These are phyloP conservation scores for Arabidopsis arenosa DNA, from an alignment of 345 rosid genomes.

Conservation along the genomic window DNA sequence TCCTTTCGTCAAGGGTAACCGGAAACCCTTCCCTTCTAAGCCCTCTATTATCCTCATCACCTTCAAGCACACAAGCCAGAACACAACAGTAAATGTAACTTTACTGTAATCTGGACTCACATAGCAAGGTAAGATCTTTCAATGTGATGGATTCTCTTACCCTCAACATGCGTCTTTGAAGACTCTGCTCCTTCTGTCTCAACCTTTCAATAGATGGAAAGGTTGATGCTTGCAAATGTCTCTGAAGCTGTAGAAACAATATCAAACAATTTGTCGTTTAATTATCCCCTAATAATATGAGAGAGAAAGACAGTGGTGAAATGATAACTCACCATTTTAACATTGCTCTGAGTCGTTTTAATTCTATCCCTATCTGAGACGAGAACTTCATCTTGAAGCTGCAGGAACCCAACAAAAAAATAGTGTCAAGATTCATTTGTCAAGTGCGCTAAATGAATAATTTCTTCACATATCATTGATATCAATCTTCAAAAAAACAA, in stretches of 20 bases:
- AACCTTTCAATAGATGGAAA: slow-evolving; percentile 89
- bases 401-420: slow-evolving; percentile 41
- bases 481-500: background rate
- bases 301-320: background rate
- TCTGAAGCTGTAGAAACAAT: slow-evolving; percentile 73
- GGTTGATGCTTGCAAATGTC: slow-evolving; percentile 96
- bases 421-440: slow-evolving; percentile 13
- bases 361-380: slow-evolving; percentile 94
- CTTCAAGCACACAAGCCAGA: slow-evolving; percentile 48
- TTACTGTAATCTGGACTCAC: slow-evolving; percentile 17
- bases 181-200: slow-evolving; percentile 92
- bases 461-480: slow-evolving; percentile 5
- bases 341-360: slow-evolving; percentile 83
- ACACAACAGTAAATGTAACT: slow-evolving; percentile 19
- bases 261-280: background rate
- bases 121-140: slow-evolving; percentile 11
- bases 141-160: slow-evolving; percentile 47
- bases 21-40: slow-evolving; percentile 85
- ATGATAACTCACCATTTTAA: slow-evolving; percentile 66
- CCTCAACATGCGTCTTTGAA: slow-evolving; percentile 93
- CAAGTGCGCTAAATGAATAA: slow-evolving; percentile 1
- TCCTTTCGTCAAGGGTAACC: slow-evolving; percentile 82
- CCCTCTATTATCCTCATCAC: slow-evolving; percentile 93
- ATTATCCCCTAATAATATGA: background rate
- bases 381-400: slow-evolving; percentile 79